Evolutionary conservation across 257 asterid genomes (phyloP).

Genomic region (Nicotiana tabacum): DNA sequence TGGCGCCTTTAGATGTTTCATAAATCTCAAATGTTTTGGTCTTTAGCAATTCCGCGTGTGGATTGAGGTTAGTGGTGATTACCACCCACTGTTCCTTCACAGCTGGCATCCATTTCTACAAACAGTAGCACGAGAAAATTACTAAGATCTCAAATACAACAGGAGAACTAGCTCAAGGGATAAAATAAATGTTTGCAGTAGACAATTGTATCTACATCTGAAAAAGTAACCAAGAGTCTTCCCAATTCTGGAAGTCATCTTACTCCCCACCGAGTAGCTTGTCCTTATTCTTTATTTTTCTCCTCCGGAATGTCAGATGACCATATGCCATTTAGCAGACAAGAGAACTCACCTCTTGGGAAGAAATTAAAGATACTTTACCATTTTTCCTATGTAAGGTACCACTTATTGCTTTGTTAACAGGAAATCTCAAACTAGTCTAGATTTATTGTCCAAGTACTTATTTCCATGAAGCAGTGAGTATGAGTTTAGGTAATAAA

Average conservation of each 20-base stretch:
- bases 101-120: conserved; percentile 78
- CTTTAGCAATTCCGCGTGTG: conserved; percentile 57
- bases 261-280: not conserved
- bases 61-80: conserved; percentile 51
- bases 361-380: not conserved
- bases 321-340: not conserved
- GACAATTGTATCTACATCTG: not conserved
- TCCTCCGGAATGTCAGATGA: not conserved
- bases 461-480: not conserved
- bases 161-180: not conserved
- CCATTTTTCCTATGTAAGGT: not conserved
- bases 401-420: not conserved
- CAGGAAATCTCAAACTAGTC: not conserved
- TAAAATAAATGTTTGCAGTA: not conserved
- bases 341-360: not conserved
- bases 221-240: not conserved
- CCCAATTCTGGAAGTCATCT: not conserved
- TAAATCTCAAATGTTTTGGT: conserved; percentile 57
- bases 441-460: not conserved
- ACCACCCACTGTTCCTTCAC: conserved; percentile 73
- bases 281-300: not conserved
- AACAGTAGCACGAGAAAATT: conserved; percentile 12
- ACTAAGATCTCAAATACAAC: not conserved
- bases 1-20: conserved; percentile 47
- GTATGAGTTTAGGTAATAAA: not conserved